phyloP scores from a whole-genome alignment of 257 asterid genomes.

The Orobanche coerulescens region DNA sequence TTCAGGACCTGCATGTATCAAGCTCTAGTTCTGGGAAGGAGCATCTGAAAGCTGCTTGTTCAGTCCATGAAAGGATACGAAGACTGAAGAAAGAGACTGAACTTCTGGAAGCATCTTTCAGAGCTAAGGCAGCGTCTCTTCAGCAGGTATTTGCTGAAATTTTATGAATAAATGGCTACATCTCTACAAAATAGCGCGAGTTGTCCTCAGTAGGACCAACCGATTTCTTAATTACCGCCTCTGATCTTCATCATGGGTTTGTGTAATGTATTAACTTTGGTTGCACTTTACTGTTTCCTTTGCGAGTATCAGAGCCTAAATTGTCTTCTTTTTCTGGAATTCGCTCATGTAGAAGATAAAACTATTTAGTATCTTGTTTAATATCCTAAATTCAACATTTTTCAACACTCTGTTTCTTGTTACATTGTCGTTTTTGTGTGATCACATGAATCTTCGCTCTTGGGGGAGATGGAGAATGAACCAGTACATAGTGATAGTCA shows the following conservation, averaged over 20 bases:
- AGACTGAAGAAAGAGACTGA: constrained; percentile 93
- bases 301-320: constrained; percentile 1
- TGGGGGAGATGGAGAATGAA: constrained; percentile 6
- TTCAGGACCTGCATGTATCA: constrained; percentile 85
- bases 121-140: constrained; percentile 83
- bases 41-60: constrained; percentile 92
- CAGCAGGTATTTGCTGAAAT: constrained; percentile 53
- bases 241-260: constrained; percentile 1
- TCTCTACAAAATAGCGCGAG: constrained; percentile 9
- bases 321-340: constrained; percentile 1
- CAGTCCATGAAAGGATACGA: constrained; percentile 89
- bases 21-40: constrained; percentile 84
- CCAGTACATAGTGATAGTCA: not conserved
- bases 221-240: no score
- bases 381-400: not conserved
- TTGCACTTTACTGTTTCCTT: constrained; percentile 14
- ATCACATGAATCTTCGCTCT: constrained; percentile 8
- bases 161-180: constrained; percentile 17
- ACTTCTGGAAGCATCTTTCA: constrained; percentile 93
- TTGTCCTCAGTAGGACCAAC: no score
- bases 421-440: not conserved
- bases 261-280: not conserved
- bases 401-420: not conserved
- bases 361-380: constrained; percentile 2
- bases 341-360: constrained; percentile 8